Conservation (phyloP, 768 basidiomycete species). For the Daedaleopsis sinensis region DNA sequence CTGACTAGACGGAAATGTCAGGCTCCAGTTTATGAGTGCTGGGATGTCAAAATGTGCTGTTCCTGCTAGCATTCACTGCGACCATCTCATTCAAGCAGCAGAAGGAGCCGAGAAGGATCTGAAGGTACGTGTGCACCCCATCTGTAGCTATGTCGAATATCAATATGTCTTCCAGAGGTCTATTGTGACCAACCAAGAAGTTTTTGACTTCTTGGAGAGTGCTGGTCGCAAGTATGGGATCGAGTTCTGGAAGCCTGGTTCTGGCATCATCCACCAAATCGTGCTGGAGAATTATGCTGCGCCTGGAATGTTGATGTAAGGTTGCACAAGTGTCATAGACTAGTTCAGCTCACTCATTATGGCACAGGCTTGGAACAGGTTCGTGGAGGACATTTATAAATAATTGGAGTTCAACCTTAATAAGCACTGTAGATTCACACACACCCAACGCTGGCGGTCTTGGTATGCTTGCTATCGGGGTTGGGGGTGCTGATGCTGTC, state of each 20-base stretch:
- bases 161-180: constrained; percentile 56
- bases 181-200: constrained; percentile 88
- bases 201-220: constrained; percentile 96
- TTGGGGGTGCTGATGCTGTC: constrained; percentile 98
- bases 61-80: constrained; percentile 93
- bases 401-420: not conserved
- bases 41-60: constrained; percentile 84
- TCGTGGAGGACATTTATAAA: constrained; percentile 11
- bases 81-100: constrained; percentile 95
- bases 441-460: constrained; percentile 98
- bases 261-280: constrained; percentile 96
- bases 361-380: constrained; percentile 80
- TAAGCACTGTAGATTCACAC: constrained; percentile 70
- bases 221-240: constrained; percentile 91
- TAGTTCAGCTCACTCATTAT: too few relatives aligned
- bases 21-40: constrained; percentile 98
- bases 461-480: constrained; percentile 95
- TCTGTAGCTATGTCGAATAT: too few relatives aligned
- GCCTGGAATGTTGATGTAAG: constrained; percentile 89
- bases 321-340: not conserved
- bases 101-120: constrained; percentile 87
- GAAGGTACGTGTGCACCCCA: constrained; percentile 48
- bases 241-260: constrained; percentile 97
- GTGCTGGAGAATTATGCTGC: constrained; percentile 98
- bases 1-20: constrained; percentile 23